These are phyloP conservation scores for Eremothecium sinecaudum DNA, from an alignment of 1,139 yeast species.

Conservation along the genomic window DNA sequence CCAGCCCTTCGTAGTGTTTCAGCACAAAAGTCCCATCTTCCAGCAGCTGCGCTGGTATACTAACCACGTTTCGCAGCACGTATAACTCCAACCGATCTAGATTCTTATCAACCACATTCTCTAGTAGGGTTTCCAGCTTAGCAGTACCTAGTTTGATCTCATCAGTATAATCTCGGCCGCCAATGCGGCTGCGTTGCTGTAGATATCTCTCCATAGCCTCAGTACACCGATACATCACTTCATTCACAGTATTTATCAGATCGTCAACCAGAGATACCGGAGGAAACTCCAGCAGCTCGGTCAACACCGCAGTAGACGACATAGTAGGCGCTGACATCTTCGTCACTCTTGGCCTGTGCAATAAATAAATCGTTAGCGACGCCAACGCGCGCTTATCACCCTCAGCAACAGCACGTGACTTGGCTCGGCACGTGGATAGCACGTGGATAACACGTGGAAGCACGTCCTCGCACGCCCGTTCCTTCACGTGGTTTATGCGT, in stretches of 20 bases:
- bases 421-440: too few species aligned
- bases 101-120: conserved; percentile 68
- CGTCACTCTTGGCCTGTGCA: not conserved
- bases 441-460: too few species aligned
- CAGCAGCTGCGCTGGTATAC: conserved; percentile 60
- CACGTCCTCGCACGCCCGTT: too few species aligned
- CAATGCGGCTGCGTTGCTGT: conserved; percentile 25
- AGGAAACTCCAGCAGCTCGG: conserved; percentile 82
- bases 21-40: conserved; percentile 59
- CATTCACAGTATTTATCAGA: conserved; percentile 81
- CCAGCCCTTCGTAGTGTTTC: conserved; percentile 57
- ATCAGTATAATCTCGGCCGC: conserved; percentile 25
- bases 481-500: too few species aligned
- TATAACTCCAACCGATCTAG: conserved; percentile 85
- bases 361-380: too few species aligned
- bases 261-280: conserved; percentile 85
- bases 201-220: conserved; percentile 68
- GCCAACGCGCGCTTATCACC: too few species aligned
- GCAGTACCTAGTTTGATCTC: conserved; percentile 75
- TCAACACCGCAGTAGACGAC: conserved; percentile 49
- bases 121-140: conserved; percentile 67
- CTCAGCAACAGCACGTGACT: too few species aligned
- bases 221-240: conserved; percentile 73
- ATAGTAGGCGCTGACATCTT: conserved; percentile 37
- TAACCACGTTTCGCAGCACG: conserved; percentile 64